Conservation (phyloP, 805 yeast species). For the Priceomyces haplophilus region DNA sequence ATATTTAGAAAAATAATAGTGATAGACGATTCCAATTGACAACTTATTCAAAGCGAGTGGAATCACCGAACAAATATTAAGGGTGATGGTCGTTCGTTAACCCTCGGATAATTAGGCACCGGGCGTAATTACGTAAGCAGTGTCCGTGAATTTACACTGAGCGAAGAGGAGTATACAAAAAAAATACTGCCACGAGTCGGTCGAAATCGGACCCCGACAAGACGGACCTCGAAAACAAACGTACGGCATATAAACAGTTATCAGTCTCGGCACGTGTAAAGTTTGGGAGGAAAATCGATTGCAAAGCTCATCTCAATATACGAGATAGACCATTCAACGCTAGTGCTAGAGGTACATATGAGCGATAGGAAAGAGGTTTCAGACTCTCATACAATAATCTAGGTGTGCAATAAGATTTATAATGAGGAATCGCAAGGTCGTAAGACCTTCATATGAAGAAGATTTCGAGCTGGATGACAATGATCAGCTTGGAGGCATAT, state of each 20-base stretch:
- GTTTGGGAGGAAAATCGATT: not conserved
- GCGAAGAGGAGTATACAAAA: not conserved
- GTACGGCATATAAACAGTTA: no score
- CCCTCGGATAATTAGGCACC: conserved; percentile 10
- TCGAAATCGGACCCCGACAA: conserved; percentile 1
- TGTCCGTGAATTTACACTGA: not conserved
- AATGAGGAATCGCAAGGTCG: conserved; percentile 6
- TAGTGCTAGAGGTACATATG: no score
- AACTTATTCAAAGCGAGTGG: not conserved
- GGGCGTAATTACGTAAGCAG: conserved; percentile 7
- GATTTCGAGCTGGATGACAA: conserved; percentile 13
- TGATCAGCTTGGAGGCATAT: not conserved
- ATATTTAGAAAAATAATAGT: not conserved
- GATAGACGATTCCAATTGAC: not conserved
- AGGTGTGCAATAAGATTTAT: not conserved
- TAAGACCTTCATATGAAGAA: conserved; percentile 19
- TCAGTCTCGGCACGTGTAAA: no score
- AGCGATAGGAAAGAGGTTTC: no score
- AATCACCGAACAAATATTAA: conserved; percentile 2
- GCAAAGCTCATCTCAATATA: not conserved
- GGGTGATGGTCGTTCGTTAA: conserved; percentile 1
- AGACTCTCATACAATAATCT: no score
- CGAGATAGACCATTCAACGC: not conserved
- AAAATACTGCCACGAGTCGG: not conserved
- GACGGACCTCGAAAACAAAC: not conserved